A percentile compares a stretch with the other conserved stretches of the same genome.
These are phyloP conservation scores for Hypoxylon sp. DNA, from an alignment of 2,329 filamentous ascomycete genomes.

Conservation along the genomic window DNA sequence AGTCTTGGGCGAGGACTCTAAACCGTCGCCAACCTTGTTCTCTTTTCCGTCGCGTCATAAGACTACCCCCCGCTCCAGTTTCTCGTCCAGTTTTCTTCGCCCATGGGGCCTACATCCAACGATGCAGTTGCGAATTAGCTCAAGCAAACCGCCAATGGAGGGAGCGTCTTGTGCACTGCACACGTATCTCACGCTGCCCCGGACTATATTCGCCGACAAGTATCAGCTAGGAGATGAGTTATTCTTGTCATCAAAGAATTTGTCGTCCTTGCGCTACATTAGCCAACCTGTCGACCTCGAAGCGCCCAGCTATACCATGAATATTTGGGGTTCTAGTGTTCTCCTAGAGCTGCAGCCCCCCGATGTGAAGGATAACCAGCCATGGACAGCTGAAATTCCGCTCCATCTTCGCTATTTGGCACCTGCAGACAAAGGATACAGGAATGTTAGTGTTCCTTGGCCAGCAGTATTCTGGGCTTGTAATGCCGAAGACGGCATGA, in stretches of 20 bases:
- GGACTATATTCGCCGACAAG: conserved; percentile 84
- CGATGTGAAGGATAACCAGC: conserved; percentile 53
- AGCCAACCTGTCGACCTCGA: conserved; percentile 88
- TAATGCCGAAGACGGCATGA: conserved; percentile 71
- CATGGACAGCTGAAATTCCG: conserved; percentile 79
- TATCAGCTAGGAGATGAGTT: conserved; percentile 84
- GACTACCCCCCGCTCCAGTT: conserved; percentile 68
- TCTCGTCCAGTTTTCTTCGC: conserved; percentile 72
- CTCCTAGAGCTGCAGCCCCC: conserved; percentile 80
- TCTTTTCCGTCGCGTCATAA: conserved; percentile 84
- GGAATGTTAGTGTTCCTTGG: conserved; percentile 75
- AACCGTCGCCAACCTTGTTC: conserved; percentile 83
- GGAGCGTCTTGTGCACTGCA: conserved; percentile 78
- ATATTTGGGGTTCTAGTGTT: conserved; percentile 82
- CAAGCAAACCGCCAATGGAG: conserved; percentile 63
- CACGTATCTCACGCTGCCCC: conserved; percentile 86
- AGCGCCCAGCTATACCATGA: conserved; percentile 84
- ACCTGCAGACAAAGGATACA: conserved; percentile 69
- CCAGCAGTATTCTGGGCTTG: conserved; percentile 95
- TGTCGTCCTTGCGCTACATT: conserved; percentile 75
- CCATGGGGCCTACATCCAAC: conserved; percentile 89
- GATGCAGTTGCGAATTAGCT: conserved; percentile 75
- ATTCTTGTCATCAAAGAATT: conserved; percentile 84
- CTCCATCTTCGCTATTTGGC: conserved; percentile 87
- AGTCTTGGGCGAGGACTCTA: conserved; percentile 80